Evolutionary conservation across 1,284 basidiomycete genomes (phyloP).

Genomic region (Wallemia ichthyophaga): DNA sequence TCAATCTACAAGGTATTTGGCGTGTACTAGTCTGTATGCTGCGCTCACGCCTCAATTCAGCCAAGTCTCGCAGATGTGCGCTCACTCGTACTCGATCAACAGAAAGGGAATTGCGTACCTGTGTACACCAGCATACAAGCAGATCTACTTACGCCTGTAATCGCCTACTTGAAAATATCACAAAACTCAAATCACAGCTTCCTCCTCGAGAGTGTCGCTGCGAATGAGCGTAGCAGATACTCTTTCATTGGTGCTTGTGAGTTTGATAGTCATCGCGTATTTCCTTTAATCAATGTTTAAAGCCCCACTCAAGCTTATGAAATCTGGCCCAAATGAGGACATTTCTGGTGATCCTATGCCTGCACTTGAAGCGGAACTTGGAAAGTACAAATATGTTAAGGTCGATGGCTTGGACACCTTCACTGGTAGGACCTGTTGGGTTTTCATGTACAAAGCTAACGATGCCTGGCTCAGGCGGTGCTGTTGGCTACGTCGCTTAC

Average conservation of each 20-base stretch:
- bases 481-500: slow-evolving; percentile 89
- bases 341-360: slow-evolving; percentile 59
- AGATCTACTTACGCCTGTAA: slow-evolving; percentile 86
- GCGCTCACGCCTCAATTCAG: not conserved
- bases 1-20: not conserved
- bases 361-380: slow-evolving; percentile 57
- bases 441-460: not conserved
- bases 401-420: slow-evolving; percentile 77
- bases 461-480: slow-evolving; percentile 32
- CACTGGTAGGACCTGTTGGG: slow-evolving; percentile 22
- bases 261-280: not conserved
- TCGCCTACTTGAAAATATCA: slow-evolving; percentile 77
- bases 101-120: slow-evolving; percentile 66
- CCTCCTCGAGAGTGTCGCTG: slow-evolving; percentile 65
- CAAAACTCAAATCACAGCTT: slow-evolving; percentile 79
- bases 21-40: not conserved
- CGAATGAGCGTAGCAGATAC: slow-evolving; percentile 74
- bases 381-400: slow-evolving; percentile 61
- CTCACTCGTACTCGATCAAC: slow-evolving; percentile 38
- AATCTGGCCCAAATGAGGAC: slow-evolving; percentile 58
- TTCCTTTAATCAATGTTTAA: not conserved
- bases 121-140: slow-evolving; percentile 77
- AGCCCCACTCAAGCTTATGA: slow-evolving; percentile 80
- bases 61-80: slow-evolving; percentile 39
- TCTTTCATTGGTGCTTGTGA: slow-evolving; percentile 81